These are phyloP conservation scores for Lobulomyces angularis DNA, from an alignment of 192 early-diverging fungal species.

Conservation along the genomic window DNA sequence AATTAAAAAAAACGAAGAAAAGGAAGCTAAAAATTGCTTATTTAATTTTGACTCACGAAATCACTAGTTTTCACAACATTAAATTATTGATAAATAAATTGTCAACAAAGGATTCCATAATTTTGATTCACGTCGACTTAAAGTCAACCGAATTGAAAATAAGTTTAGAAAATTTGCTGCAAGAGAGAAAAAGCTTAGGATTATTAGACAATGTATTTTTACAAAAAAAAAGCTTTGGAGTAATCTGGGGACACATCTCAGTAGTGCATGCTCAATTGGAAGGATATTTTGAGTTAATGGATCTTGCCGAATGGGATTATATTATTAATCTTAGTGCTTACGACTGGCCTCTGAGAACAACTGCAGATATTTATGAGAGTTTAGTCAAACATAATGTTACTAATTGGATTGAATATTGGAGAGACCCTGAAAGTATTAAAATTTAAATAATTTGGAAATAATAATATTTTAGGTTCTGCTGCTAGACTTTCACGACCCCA, in stretches of 20 bases:
- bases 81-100: constrained; percentile 18
- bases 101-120: constrained; percentile 23
- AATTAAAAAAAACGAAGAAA: no score
- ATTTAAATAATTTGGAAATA: constrained; percentile 18
- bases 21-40: constrained; percentile 31
- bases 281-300: constrained; percentile 34
- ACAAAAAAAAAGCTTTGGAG: constrained; percentile 12
- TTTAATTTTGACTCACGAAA: constrained; percentile 30
- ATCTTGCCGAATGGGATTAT: constrained; percentile 42
- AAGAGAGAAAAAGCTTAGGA: no score
- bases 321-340: constrained; percentile 27
- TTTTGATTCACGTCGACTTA: constrained; percentile 32
- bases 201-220: constrained; percentile 19
- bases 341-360: constrained; percentile 30
- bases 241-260: constrained; percentile 30
- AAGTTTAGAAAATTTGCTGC: no score
- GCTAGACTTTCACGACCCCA: constrained; percentile 22
- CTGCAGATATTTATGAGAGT: constrained; percentile 19
- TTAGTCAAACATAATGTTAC: constrained; percentile 5
- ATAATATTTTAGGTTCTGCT: no score
- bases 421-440: constrained; percentile 13
- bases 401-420: constrained; percentile 29
- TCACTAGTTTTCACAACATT: constrained; percentile 1
- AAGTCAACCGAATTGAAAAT: no score
- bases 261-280: constrained; percentile 28